phyloP scores from a whole-genome alignment of 768 basidiomycete genomes.

The Tricholoma terreum region DNA sequence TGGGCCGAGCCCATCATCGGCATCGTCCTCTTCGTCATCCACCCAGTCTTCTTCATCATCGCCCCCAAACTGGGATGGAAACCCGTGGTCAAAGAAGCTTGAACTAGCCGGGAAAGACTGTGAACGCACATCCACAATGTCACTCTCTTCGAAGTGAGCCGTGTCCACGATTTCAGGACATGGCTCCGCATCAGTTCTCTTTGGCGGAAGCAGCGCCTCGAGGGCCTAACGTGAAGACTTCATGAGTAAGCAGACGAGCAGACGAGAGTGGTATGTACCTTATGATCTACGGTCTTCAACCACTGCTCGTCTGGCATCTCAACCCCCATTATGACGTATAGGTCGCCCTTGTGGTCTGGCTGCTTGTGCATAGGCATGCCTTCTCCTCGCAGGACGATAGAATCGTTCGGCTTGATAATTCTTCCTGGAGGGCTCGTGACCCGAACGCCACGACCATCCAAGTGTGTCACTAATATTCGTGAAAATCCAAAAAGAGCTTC shows the following conservation, averaged over 20 bases:
- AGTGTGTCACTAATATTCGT: slow-evolving; percentile 83
- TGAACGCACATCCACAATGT: slow-evolving; percentile 81
- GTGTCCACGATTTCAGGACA: slow-evolving; percentile 68
- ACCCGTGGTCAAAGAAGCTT: slow-evolving; percentile 72
- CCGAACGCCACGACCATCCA: slow-evolving; percentile 90
- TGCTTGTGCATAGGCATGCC: slow-evolving; percentile 84
- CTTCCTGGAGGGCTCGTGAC: slow-evolving; percentile 72
- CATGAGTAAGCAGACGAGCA: background rate
- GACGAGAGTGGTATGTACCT: slow-evolving; percentile 35
- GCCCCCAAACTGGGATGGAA: slow-evolving; percentile 69
- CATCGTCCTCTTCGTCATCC: slow-evolving; percentile 70
- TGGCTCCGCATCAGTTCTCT: slow-evolving; percentile 71
- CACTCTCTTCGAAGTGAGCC: slow-evolving; percentile 69
- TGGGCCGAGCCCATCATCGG: slow-evolving; percentile 33
- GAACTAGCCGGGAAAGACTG: slow-evolving; percentile 70
- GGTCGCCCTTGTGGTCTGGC: slow-evolving; percentile 68
- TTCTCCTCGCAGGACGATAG: slow-evolving; percentile 75
- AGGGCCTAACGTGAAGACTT: slow-evolving; percentile 46
- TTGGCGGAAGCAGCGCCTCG: slow-evolving; percentile 67
- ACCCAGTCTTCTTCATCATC: slow-evolving; percentile 68
- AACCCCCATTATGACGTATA: slow-evolving; percentile 78
- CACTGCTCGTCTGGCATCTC: slow-evolving; percentile 87
- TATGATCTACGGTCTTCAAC: slow-evolving; percentile 60
- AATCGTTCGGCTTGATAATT: slow-evolving; percentile 70
- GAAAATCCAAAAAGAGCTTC: slow-evolving; percentile 96